These are phyloP conservation scores for Blastocladiella emersonii DNA, from an alignment of 371 early-diverging fungal species.

Conservation along the genomic window DNA sequence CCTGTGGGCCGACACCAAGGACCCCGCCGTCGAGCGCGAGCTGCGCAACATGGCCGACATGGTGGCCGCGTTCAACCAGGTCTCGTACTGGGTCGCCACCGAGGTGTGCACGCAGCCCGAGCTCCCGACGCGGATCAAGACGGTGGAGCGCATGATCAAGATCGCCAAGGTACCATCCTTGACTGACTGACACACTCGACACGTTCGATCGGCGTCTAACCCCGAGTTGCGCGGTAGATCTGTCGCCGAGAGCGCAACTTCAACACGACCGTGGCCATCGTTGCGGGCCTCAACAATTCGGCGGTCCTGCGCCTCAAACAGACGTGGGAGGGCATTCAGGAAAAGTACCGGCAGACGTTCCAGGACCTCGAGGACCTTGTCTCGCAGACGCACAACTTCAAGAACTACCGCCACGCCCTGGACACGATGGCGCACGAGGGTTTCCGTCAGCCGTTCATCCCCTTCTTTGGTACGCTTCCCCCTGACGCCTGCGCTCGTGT, in stretches of 20 bases:
- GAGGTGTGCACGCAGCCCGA: constrained; percentile 43
- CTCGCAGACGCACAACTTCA: background rate
- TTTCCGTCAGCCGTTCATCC: background rate
- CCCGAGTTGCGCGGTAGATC: constrained; percentile 14
- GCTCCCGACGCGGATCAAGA: constrained; percentile 36
- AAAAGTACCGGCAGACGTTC: constrained; percentile 33
- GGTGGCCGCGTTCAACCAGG: constrained; percentile 5
- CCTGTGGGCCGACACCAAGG: constrained; percentile 6
- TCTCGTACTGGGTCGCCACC: constrained; percentile 38
- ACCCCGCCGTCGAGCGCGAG: background rate
- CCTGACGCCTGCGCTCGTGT: background rate
- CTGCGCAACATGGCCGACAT: background rate
- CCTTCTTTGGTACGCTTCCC: background rate
- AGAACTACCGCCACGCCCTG: background rate
- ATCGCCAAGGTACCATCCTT: constrained; percentile 32
- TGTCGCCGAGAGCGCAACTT: constrained; percentile 43
- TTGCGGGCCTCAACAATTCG: constrained; percentile 55
- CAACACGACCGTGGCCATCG: constrained; percentile 52
- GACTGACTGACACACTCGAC: background rate
- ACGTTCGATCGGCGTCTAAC: background rate
- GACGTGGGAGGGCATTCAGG: constrained; percentile 37
- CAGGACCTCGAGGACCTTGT: constrained; percentile 10
- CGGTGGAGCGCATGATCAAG: constrained; percentile 45
- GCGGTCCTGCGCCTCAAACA: constrained; percentile 39
- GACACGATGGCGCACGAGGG: constrained; percentile 3